Conservation (phyloP, 78 protist genomes). For the Goniomonas avonlea region DNA sequence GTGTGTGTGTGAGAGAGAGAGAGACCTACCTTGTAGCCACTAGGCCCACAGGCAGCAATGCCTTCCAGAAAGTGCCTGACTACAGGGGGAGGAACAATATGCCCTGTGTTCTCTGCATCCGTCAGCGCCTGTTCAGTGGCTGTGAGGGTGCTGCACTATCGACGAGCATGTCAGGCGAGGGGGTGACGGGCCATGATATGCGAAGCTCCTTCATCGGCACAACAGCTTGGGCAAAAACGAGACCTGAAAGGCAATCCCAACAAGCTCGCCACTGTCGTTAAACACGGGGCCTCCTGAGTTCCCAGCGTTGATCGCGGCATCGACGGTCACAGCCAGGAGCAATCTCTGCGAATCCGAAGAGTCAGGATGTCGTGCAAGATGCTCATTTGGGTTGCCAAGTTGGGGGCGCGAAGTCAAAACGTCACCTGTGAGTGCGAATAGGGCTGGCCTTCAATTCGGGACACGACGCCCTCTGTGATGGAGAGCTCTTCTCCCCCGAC, state of each 20-base stretch:
- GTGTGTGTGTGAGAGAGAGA: too few species aligned
- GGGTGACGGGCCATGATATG: too few species aligned
- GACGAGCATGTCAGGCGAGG: too few species aligned
- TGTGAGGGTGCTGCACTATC: background rate
- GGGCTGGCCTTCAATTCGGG: background rate
- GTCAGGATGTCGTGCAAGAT: too few species aligned
- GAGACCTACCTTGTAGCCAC: too few species aligned
- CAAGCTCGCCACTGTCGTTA: background rate
- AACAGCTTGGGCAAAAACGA: too few species aligned
- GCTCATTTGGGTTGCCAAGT: too few species aligned
- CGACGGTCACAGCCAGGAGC: background rate
- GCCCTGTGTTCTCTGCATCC: conserved; percentile 14
- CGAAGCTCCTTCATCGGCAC: too few species aligned
- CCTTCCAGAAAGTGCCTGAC: background rate
- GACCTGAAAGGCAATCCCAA: background rate
- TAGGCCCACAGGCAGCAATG: too few species aligned
- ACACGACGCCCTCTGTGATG: conserved; percentile 6
- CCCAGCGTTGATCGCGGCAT: conserved; percentile 25
- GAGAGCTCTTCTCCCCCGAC: background rate
- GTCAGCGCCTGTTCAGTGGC: background rate
- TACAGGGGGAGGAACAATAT: background rate
- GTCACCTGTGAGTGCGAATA: conserved; percentile 1
- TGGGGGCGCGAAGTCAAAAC: too few species aligned
- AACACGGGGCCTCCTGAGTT: conserved; percentile 23
- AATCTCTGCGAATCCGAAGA: background rate